Evolutionary conservation across 2,329 filamentous ascomycete genomes (phyloP), one percentile per base, ranked within the genome.

Genomic region (Chalaropsis thielavioides): DNA sequence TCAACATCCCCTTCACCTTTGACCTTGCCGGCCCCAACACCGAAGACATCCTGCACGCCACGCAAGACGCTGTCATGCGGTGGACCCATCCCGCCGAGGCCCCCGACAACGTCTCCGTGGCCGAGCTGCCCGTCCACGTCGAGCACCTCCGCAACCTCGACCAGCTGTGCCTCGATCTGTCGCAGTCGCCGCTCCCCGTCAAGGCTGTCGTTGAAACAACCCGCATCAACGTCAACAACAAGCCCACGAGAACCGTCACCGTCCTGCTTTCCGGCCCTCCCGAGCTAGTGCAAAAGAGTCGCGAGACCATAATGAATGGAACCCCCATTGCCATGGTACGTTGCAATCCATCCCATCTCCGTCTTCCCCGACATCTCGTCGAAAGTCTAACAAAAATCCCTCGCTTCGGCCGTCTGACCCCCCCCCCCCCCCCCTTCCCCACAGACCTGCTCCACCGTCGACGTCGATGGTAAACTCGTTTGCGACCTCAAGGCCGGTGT

Each of bases 1-100:
- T 99, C 85, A 97, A 96, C 74, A 88, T 99, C 61, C 94, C 94
- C 68, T 96, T 97, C 77, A 87, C 91, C 70, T 95, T 90, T 69
- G 92, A 92, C 72, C 85, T 99, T 68, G 84, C 89, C 68, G 94
- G 94, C 41, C 94, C 94, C 69, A 91, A 97, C 72, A 88, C 88
- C 70, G 91, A 96, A 75, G 92, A 97, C 75, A 90, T 99, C 71
- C 83, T 97, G 68, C 92, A 96, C 77, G 91, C 92, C 69, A 96
- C 89, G 69, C 84, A 86, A 66, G 89, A 90, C 70, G 92, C 92
- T 67, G 86, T 95, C 69, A 83, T 92, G 69, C 86, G 90, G 74
- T 99, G 94, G 94, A 94, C 90, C 62, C 92, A 96, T 75, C 88
- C 92, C 68, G 89, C 90, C 73, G 90, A 89, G 70, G 89, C 89